Evolutionary conservation across 148 eudicot genomes (phyloP).

Genomic region (Rhododendron vialii): DNA sequence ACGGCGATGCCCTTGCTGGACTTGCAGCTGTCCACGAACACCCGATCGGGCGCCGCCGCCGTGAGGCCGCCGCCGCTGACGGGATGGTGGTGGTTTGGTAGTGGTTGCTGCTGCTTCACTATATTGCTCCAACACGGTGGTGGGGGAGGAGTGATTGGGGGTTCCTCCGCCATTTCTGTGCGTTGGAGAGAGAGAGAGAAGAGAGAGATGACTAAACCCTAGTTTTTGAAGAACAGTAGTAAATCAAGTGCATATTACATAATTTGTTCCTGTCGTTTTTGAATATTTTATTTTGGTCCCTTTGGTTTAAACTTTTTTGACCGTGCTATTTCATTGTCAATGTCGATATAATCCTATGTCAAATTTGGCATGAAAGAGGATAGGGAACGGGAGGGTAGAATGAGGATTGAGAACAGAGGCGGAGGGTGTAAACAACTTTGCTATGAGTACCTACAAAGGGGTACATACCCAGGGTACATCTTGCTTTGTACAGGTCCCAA

Average conservation of each 20-base stretch:
- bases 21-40: constrained; percentile 36
- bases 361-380: too few species aligned
- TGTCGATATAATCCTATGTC: too few species aligned
- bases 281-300: neutral
- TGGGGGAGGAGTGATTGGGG: constrained; percentile 8
- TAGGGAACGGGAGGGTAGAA: too few species aligned
- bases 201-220: constrained; percentile 9
- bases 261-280: neutral
- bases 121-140: constrained; percentile 64
- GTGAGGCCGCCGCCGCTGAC: neutral
- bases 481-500: too few species aligned
- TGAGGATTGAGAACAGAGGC: too few species aligned
- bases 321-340: neutral
- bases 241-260: neutral
- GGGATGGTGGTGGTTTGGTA: constrained; percentile 3
- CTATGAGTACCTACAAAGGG: too few species aligned
- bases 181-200: neutral
- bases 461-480: too few species aligned
- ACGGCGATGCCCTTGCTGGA: constrained; percentile 64
- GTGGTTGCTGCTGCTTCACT: constrained; percentile 32
- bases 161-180: constrained; percentile 20
- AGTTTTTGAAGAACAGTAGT: neutral
- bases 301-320: neutral
- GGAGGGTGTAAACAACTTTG: too few species aligned
- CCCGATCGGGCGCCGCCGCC: constrained; percentile 6